Evolutionary conservation across 768 basidiomycete species (phyloP).

Genomic region (Tricholoma saponaceum): DNA sequence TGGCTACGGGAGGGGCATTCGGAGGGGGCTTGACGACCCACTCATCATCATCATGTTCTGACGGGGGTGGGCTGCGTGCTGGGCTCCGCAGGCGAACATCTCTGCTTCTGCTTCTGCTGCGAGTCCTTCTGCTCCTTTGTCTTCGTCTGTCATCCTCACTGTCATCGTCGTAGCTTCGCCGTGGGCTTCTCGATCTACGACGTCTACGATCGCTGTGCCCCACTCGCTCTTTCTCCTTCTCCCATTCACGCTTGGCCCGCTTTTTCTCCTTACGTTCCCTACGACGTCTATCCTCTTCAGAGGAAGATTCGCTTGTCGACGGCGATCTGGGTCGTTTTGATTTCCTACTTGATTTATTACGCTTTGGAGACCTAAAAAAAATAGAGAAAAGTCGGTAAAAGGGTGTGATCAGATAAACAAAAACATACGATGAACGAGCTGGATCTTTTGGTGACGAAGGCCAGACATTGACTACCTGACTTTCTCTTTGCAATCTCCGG

Average conservation of each 20-base stretch:
- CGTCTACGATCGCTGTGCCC: constrained; percentile 34
- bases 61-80: constrained; percentile 14
- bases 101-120: constrained; percentile 28
- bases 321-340: constrained; percentile 56
- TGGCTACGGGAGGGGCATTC: constrained; percentile 18
- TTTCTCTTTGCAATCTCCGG: constrained; percentile 66
- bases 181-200: constrained; percentile 22
- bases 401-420: not conserved
- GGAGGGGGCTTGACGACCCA: constrained; percentile 62
- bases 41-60: constrained; percentile 37
- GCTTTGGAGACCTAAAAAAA: constrained; percentile 50
- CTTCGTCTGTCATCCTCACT: constrained; percentile 36
- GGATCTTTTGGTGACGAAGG: constrained; percentile 75
- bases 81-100: constrained; percentile 26
- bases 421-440: constrained; percentile 50
- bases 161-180: constrained; percentile 29
- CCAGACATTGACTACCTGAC: constrained; percentile 62
- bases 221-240: constrained; percentile 51
- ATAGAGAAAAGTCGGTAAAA: not conserved
- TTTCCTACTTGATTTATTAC: constrained; percentile 52
- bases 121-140: constrained; percentile 20
- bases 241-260: constrained; percentile 54
- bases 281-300: constrained; percentile 56
- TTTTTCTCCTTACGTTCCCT: constrained; percentile 60
- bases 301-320: constrained; percentile 45